A percentile compares a stretch with the other conserved stretches of the same genome.
Conservation (phyloP, 2,329 filamentous ascomycete genomes). For the Paraconiothyrium brasiliense region DNA sequence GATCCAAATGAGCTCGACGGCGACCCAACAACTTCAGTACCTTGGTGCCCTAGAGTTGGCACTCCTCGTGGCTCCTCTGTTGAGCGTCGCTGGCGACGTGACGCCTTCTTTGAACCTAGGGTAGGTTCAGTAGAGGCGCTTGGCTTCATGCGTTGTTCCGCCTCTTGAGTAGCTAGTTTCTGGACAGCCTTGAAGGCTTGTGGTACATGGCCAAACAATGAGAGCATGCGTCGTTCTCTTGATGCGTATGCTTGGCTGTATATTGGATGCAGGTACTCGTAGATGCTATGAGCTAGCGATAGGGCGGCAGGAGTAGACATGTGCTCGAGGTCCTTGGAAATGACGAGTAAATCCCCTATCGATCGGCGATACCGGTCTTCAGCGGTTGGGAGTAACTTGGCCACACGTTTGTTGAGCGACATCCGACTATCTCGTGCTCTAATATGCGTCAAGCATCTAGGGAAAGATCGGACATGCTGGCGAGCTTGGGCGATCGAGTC, state of each 20-base stretch:
- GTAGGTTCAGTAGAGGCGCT: background rate
- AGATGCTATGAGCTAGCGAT: background rate
- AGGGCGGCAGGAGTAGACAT: background rate
- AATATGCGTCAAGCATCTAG: background rate
- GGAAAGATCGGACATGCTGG: slow-evolving; percentile 2
- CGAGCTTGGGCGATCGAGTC: background rate
- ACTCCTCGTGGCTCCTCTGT: background rate
- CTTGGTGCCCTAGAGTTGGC: background rate
- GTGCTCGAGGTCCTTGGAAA: background rate
- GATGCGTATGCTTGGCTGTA: background rate
- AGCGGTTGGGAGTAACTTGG: background rate
- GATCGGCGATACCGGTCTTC: background rate
- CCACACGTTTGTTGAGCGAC: background rate
- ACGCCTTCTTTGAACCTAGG: background rate
- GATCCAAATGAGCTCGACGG: background rate
- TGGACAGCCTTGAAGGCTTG: background rate
- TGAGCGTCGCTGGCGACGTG: background rate
- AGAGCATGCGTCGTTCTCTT: background rate
- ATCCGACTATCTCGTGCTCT: background rate
- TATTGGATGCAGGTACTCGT: background rate
- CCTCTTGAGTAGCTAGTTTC: background rate
- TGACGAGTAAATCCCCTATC: background rate
- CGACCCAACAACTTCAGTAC: background rate
- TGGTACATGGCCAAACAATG: background rate
- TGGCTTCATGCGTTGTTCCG: background rate